These are phyloP conservation scores for Penicillium sp. DNA, from an alignment of 2,329 filamentous ascomycete genomes.

Conservation along the genomic window DNA sequence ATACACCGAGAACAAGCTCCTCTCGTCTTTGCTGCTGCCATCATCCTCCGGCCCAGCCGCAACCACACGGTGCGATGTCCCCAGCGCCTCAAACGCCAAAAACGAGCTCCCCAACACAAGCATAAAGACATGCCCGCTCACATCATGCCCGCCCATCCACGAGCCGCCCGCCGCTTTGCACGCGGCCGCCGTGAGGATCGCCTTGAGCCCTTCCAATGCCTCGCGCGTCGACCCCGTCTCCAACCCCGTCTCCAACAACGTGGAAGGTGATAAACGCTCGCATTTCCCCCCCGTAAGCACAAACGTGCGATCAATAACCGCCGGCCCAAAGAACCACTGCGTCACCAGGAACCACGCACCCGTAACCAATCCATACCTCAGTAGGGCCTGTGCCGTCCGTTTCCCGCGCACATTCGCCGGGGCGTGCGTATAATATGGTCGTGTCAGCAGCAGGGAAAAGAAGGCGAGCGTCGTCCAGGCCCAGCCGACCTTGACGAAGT, in stretches of 20 bases:
- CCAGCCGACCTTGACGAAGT: slow-evolving; percentile 96
- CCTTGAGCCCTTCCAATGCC: slow-evolving; percentile 37
- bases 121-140: slow-evolving; percentile 92
- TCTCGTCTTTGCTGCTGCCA: slow-evolving; percentile 25
- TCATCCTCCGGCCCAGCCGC: slow-evolving; percentile 23
- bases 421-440: slow-evolving; percentile 54
- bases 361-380: slow-evolving; percentile 71
- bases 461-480: slow-evolving; percentile 81
- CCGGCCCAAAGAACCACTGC: slow-evolving; percentile 93
- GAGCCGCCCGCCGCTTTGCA: slow-evolving; percentile 78
- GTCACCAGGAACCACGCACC: slow-evolving; percentile 79
- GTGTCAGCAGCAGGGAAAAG: slow-evolving; percentile 62
- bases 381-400: slow-evolving; percentile 54
- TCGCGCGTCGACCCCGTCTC: background rate
- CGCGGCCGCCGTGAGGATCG: slow-evolving; percentile 67
- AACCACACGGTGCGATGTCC: slow-evolving; percentile 40
- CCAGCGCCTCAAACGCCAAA: slow-evolving; percentile 73
- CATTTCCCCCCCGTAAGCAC: slow-evolving; percentile 84
- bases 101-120: slow-evolving; percentile 80
- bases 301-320: slow-evolving; percentile 86
- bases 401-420: slow-evolving; percentile 39
- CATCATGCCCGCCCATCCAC: slow-evolving; percentile 94
- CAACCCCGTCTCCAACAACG: background rate
- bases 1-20: slow-evolving; percentile 52
- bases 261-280: slow-evolving; percentile 42